These are phyloP conservation scores for Phytopythium boreale DNA, from an alignment of 352 stramenopile species.

Conservation along the genomic window DNA sequence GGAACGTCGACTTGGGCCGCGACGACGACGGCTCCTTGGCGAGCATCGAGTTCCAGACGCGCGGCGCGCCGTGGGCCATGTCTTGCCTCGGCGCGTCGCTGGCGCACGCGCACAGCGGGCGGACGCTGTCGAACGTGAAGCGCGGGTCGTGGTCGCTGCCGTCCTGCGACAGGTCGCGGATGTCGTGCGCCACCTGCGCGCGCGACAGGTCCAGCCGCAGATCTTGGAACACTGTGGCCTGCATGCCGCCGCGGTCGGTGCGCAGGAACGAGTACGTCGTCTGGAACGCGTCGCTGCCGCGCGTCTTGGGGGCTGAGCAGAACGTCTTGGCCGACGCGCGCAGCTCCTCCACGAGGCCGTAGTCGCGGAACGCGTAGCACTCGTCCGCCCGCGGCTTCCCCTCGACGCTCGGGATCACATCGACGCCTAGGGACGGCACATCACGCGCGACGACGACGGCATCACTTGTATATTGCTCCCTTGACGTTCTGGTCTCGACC, in stretches of 20 bases:
- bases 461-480: no score
- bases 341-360: constrained; percentile 4
- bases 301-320: not conserved
- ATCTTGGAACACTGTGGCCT: not conserved
- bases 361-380: constrained; percentile 7
- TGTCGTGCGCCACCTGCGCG: constrained; percentile 4
- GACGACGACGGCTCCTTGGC: not conserved
- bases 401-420: not conserved
- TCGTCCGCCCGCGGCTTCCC: not conserved
- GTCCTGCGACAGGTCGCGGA: constrained; percentile 4
- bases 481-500: no score
- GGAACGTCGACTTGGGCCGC: not conserved
- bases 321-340: not conserved
- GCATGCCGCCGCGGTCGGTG: not conserved
- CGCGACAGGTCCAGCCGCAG: not conserved
- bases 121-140: constrained; percentile 1
- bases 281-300: not conserved
- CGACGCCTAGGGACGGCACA: not conserved
- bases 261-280: constrained; percentile 1
- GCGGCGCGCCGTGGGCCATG: constrained; percentile 1
- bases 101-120: not conserved
- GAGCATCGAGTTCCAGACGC: not conserved
- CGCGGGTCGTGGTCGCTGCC: constrained; percentile 19
- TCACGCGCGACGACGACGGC: no score
- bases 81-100: not conserved